phyloP scores from a whole-genome alignment of 2,329 filamentous ascomycete genomes.

The Aspergillus oerlinghausenensis region DNA sequence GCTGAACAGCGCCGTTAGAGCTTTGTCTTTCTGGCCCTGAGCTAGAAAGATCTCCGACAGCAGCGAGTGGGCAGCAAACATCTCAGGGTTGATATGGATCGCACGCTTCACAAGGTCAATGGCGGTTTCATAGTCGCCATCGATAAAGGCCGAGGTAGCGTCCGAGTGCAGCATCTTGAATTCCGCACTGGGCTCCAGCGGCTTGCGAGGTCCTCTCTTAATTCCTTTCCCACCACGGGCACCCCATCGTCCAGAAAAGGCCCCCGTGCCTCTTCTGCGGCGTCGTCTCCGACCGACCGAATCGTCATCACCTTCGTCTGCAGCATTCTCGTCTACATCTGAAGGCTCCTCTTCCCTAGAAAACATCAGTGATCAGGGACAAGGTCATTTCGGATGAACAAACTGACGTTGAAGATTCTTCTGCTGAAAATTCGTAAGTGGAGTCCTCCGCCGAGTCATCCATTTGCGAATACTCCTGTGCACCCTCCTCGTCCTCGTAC shows the following conservation, averaged over 20 bases:
- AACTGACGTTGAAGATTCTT: slow-evolving; percentile 25
- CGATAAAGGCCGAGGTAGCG: slow-evolving; percentile 47
- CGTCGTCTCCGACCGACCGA: slow-evolving; percentile 21
- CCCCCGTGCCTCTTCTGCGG: slow-evolving; percentile 28
- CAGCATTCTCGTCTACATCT: slow-evolving; percentile 9
- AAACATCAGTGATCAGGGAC: slow-evolving; percentile 5
- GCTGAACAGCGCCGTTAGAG: slow-evolving; percentile 52
- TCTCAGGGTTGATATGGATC: slow-evolving; percentile 56
- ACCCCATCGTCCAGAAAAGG: slow-evolving; percentile 34
- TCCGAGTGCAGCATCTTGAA: slow-evolving; percentile 46
- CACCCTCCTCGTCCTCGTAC: slow-evolving; percentile 9
- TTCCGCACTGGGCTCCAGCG: slow-evolving; percentile 44
- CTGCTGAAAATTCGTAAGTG: slow-evolving; percentile 21
- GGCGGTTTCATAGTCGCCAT: slow-evolving; percentile 43
- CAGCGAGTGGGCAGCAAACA: slow-evolving; percentile 58
- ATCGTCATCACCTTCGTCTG: slow-evolving; percentile 22
- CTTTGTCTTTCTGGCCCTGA: slow-evolving; percentile 53
- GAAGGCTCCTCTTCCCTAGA: slow-evolving; percentile 22
- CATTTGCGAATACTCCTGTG: slow-evolving; percentile 5
- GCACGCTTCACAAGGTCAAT: slow-evolving; percentile 44
- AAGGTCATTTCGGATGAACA: neutral
- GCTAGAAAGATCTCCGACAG: slow-evolving; percentile 56
- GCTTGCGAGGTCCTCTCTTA: slow-evolving; percentile 43
- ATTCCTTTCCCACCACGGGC: slow-evolving; percentile 42
- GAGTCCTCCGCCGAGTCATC: slow-evolving; percentile 21